A percentile compares a stretch with the other conserved stretches of the same genome.
Evolutionary conservation across 805 yeast genomes (phyloP).

Genomic region (Candida sonorensis): DNA sequence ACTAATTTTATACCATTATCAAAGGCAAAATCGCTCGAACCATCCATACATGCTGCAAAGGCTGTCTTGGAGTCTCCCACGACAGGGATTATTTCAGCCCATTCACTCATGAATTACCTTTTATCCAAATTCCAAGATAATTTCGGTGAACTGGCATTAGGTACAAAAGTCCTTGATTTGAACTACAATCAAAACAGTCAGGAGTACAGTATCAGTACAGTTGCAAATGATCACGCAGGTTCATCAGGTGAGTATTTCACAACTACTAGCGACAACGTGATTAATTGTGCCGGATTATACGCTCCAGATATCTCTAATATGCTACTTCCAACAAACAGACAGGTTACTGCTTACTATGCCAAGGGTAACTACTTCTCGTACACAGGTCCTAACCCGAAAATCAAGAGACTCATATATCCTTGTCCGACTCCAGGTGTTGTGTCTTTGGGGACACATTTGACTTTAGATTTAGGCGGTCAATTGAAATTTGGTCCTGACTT

Average conservation of each 20-base stretch:
- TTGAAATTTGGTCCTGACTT: constrained; percentile 84
- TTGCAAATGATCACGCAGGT: constrained; percentile 20
- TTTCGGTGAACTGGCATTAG: constrained; percentile 59
- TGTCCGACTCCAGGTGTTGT: constrained; percentile 64
- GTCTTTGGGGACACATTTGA: constrained; percentile 85
- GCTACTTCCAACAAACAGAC: constrained; percentile 57
- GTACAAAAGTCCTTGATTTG: constrained; percentile 47
- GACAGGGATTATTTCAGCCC: constrained; percentile 82
- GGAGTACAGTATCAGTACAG: constrained; percentile 25
- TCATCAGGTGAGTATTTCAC: constrained; percentile 35
- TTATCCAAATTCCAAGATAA: constrained; percentile 46
- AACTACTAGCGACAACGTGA: constrained; percentile 47
- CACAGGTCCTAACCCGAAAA: constrained; percentile 30
- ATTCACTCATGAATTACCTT: constrained; percentile 59
- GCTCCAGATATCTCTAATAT: constrained; percentile 69
- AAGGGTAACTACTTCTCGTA: constrained; percentile 79
- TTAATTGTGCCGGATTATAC: constrained; percentile 75
- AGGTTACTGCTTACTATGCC: constrained; percentile 58
- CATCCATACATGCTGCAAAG: constrained; percentile 53
- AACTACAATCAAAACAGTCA: constrained; percentile 19
- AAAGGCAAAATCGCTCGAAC: constrained; percentile 47
- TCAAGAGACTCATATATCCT: constrained; percentile 64
- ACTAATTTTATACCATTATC: constrained; percentile 45
- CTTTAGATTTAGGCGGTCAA: constrained; percentile 75
- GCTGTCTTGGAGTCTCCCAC: constrained; percentile 70